Evolutionary conservation across 164 flowering plant genomes (phyloP), one percentile per base, ranked within the genome.

Genomic region (Magnolia kwangsiensis): DNA sequence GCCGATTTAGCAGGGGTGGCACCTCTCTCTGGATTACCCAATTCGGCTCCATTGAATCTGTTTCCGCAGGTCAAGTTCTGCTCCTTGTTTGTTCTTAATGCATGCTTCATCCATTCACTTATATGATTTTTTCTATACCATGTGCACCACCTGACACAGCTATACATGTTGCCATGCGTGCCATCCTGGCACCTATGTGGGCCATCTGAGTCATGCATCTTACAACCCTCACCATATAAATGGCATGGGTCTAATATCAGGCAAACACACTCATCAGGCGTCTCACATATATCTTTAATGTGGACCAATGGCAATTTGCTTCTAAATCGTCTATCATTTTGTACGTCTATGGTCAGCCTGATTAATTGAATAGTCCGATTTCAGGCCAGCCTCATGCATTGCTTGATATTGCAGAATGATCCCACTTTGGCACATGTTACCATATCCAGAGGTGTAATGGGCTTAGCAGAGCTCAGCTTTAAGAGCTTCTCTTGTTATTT

Each of bases 21-120:
- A 70, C 85, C 93, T 73, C 76, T 69, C 49, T 82, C 96, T 79
- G 95, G 97, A 75, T 92, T 76, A 71, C 99, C 97, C 50, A 96
- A 96, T 81, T 82, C 97, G 19, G 84, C 95, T 78, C 99, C 99
- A 2, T 80, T 96, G 73, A 88, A 96, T 84, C 77, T 96, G 91
- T 96, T 96, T 88, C 99, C 99, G 14, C 95, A 92, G 96, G 99
- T 95, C 61, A 71, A 49, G 10, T 14, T 50, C 70, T 50, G n/a
- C 58, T 51, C 31, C 14, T 29, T 65, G 19, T 20, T 27, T n/a
- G 8, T 68, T 77, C 65, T 29, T 55, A 11, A 55, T 55, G 61
- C 18, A 11, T 55, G 16, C 16, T 55, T 11, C 18, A 11, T 55
- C 19, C 18, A 11, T 11, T 55, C 61, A 11, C 61, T 8, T 11